Percentiles rank a stretch among this genome's conserved stretches.
Conservation (phyloP, 768 basidiomycete genomes). For the Rhizopogon rudus region DNA sequence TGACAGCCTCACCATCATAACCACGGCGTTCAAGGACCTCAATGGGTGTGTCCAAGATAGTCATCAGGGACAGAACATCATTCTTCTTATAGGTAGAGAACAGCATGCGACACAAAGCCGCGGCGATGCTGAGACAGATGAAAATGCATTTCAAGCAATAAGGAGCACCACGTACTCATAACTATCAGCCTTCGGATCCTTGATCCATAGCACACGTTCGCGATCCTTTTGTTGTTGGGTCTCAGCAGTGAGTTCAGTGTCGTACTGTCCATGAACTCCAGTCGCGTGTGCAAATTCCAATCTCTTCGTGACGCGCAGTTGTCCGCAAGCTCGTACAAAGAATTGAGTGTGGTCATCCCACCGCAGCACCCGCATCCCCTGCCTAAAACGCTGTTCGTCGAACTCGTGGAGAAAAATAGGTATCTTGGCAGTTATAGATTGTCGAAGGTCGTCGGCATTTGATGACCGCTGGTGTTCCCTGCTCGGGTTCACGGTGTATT, state of each 20-base stretch:
- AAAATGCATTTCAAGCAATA: slow-evolving; percentile 1
- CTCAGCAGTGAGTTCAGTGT: slow-evolving; percentile 60
- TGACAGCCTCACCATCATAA: slow-evolving; percentile 56
- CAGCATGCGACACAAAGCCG: slow-evolving; percentile 68
- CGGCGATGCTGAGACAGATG: slow-evolving; percentile 57
- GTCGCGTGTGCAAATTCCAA: slow-evolving; percentile 40
- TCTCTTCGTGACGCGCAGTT: slow-evolving; percentile 52
- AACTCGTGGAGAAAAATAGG: slow-evolving; percentile 88
- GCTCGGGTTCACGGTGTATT: slow-evolving; percentile 56
- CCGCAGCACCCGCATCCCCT: slow-evolving; percentile 55
- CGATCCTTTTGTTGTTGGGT: slow-evolving; percentile 41
- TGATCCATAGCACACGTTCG: slow-evolving; percentile 61
- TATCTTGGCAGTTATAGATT: slow-evolving; percentile 67
- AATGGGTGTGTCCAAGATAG: slow-evolving; percentile 85
- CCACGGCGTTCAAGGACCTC: slow-evolving; percentile 71
- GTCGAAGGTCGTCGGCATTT: slow-evolving; percentile 43
- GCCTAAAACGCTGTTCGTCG: slow-evolving; percentile 41
- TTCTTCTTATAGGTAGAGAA: slow-evolving; percentile 73
- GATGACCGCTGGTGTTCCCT: slow-evolving; percentile 33
- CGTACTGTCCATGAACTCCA: slow-evolving; percentile 17
- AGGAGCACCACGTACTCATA: slow-evolving; percentile 61
- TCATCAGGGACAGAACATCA: slow-evolving; percentile 84
- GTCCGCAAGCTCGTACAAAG: slow-evolving; percentile 57
- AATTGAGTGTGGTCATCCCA: slow-evolving; percentile 55
- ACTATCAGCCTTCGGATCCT: slow-evolving; percentile 62